Base-by-base conservation (phyloP, 306 rosid species). In the Medicago arabica region DNA sequence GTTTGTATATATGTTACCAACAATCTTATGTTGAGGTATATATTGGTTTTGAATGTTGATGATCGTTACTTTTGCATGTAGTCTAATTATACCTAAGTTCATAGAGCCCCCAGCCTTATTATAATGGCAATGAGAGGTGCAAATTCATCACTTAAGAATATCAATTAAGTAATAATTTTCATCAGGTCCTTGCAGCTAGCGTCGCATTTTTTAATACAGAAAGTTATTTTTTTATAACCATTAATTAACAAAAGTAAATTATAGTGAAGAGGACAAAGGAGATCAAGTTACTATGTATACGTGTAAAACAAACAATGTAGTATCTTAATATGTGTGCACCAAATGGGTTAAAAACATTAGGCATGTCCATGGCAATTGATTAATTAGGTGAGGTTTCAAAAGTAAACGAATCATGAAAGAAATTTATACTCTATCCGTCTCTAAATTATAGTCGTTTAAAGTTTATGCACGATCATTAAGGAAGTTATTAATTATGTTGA, bases 71-170 rank as follows among this genome's bases (percentile, higher is more conserved):
- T 71, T 63, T 23, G 10, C 7, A 9, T 46, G 53, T 71, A 76
- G 68, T 46, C 17, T 77, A 51, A 53, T 80, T 19, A 75, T 63
- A 7, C 43, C 82, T 66, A 79, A 66, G 60, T 70, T 75, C 78
- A 68, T 72, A 67, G 78, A 83, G 82, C 95, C 92, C 86, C 89
- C 34, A 89, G 87, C 86, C 91, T 88, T 86, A 84, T 54, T 86
- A 84, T 70, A 21, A 71, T 63, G 31, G 39, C 58, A 40, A 63
- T 76, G 53, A 53, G 80, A 40, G 31, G 67, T 70, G 57, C n/a
- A 50, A 19, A 34, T 62, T 75, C 5, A 44, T 75, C 61, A 25
- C 54, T 13, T 44, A 2, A 66, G 66, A 11, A 46, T 21, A 70
- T 76, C 70, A 54, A 53, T 70, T 82, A 28, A n/a, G n/a, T n/a